Evolutionary conservation across 495 filamentous ascomycete species (phyloP).

Genomic region (Trichoderma orchidacearum): DNA sequence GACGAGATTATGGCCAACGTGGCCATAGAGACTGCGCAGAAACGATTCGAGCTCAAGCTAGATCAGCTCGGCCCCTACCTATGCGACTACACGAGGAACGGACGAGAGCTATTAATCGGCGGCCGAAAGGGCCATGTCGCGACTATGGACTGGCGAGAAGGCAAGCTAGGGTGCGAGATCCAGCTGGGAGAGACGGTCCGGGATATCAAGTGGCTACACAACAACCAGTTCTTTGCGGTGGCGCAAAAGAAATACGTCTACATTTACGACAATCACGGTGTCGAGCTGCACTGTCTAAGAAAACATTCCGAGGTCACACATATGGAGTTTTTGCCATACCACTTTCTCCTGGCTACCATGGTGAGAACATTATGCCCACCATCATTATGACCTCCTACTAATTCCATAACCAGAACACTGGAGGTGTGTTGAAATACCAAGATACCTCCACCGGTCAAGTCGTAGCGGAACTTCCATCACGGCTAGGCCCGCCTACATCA

Average conservation of each 20-base stretch:
- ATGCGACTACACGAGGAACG: conserved; percentile 79
- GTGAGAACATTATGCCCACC: conserved; percentile 27
- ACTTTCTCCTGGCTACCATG: conserved; percentile 82
- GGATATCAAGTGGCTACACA: conserved; percentile 87
- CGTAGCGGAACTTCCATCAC: conserved; percentile 71
- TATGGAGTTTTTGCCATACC: conserved; percentile 93
- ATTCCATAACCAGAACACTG: not conserved
- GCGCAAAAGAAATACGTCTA: conserved; percentile 89
- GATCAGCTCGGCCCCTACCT: conserved; percentile 73
- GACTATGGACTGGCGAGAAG: conserved; percentile 91
- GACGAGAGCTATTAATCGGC: conserved; percentile 68
- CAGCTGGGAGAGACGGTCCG: conserved; percentile 81
- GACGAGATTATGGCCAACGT: conserved; percentile 68
- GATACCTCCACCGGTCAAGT: conserved; percentile 86
- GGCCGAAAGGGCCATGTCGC: conserved; percentile 92
- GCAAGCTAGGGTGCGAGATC: conserved; percentile 79
- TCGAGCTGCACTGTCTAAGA: conserved; percentile 81
- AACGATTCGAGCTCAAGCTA: conserved; percentile 80
- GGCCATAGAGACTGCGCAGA: conserved; percentile 72
- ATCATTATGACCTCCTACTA: not conserved
- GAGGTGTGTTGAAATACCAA: conserved; percentile 79
- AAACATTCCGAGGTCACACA: conserved; percentile 86
- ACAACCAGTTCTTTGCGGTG: conserved; percentile 92
- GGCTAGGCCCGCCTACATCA: conserved; percentile 68
- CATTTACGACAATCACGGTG: conserved; percentile 82